These are phyloP conservation scores for Boletus eberwhitei DNA, from an alignment of 768 basidiomycete species.

Conservation along the genomic window DNA sequence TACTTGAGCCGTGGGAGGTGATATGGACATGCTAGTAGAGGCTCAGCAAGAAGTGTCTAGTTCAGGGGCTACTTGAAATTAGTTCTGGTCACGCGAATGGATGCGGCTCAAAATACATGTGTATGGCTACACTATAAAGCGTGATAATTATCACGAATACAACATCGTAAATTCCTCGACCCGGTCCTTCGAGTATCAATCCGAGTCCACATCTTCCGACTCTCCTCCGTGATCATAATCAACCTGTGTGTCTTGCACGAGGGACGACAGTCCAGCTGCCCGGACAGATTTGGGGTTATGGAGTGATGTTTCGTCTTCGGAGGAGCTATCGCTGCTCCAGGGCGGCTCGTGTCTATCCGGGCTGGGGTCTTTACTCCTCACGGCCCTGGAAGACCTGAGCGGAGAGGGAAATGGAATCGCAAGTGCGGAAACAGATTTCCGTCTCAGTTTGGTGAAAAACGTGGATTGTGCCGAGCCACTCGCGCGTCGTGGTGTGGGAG, in stretches of 20 bases:
- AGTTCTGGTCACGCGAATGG: background rate
- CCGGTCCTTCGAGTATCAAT: constrained; percentile 4
- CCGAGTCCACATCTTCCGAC: constrained; percentile 21
- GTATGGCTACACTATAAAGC: constrained; percentile 2
- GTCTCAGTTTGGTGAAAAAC: constrained; percentile 43
- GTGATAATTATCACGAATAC: background rate
- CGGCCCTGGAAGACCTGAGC: constrained; percentile 20
- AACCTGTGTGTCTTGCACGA: constrained; percentile 2
- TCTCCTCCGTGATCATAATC: constrained; percentile 22
- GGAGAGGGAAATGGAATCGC: constrained; percentile 34
- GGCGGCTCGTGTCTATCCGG: constrained; percentile 33
- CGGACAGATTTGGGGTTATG: constrained; percentile 11
- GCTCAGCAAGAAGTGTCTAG: background rate
- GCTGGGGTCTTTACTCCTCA: constrained; percentile 25
- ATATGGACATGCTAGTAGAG: constrained; percentile 8
- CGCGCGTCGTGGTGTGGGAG: constrained; percentile 6
- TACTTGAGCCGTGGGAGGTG: constrained; percentile 16
- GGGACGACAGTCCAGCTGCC: constrained; percentile 8
- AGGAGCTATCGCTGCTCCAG: constrained; percentile 64
- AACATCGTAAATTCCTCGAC: too few relatives aligned
- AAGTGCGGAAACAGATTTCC: constrained; percentile 45
- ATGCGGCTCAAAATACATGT: background rate
- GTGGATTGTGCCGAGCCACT: constrained; percentile 23
- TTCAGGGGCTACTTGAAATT: constrained; percentile 17
- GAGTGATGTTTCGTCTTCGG: constrained; percentile 38